A percentile compares a stretch with the other conserved stretches of the same genome.
phyloP scores from a whole-genome alignment of 345 rosid species.

The Salix dunnii region DNA sequence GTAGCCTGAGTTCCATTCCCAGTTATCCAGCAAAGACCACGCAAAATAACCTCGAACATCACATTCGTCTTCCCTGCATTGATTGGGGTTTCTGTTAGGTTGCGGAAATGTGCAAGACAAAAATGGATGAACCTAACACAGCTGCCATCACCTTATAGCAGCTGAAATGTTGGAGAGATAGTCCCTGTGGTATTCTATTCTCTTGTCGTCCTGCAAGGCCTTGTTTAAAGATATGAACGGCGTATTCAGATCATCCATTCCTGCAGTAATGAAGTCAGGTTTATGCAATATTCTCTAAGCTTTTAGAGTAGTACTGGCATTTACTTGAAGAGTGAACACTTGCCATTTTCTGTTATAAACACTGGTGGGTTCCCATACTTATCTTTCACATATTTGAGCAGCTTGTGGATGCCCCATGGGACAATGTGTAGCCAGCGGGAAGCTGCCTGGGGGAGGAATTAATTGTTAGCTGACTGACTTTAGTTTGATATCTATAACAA shows the following conservation, averaged over 20 bases:
- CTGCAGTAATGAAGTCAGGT: conserved; percentile 34
- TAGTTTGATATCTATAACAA: conserved; percentile 5
- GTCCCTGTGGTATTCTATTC: conserved; percentile 76
- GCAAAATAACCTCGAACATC: conserved; percentile 68
- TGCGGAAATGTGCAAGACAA: background rate
- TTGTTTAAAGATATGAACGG: conserved; percentile 50
- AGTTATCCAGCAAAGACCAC: conserved; percentile 91
- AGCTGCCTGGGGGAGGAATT: conserved; percentile 68
- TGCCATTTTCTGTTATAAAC: conserved; percentile 74
- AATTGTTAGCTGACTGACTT: conserved; percentile 15
- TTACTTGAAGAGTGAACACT: conserved; percentile 4
- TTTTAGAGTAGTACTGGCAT: background rate
- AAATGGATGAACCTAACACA: background rate
- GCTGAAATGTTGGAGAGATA: conserved; percentile 85
- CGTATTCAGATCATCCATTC: conserved; percentile 75
- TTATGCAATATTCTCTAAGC: background rate
- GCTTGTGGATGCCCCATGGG: conserved; percentile 76
- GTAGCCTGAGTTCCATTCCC: conserved; percentile 95
- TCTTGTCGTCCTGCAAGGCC: conserved; percentile 70
- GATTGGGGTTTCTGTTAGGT: conserved; percentile 1
- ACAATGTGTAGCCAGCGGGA: conserved; percentile 84
- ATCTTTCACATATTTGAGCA: conserved; percentile 60
- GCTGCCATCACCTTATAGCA: conserved; percentile 57
- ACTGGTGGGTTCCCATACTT: conserved; percentile 74
- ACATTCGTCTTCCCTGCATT: conserved; percentile 57